Evolutionary conservation across 768 basidiomycete species (phyloP).

Genomic region (Calocybe indica): DNA sequence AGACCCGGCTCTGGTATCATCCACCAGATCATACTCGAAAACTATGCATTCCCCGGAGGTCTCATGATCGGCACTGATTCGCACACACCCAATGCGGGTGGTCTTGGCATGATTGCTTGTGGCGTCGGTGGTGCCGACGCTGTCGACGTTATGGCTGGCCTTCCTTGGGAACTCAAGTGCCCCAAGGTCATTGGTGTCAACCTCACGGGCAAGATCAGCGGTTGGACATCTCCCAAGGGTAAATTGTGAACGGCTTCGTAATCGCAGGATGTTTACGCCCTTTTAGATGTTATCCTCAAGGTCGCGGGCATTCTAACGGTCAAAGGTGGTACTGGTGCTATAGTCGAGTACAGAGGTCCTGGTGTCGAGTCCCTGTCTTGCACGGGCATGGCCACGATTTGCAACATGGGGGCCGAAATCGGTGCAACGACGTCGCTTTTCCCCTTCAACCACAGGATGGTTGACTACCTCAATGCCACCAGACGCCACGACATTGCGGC

Average conservation of each 20-base stretch:
- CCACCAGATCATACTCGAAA: conserved; percentile 98
- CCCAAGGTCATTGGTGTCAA: conserved; percentile 99
- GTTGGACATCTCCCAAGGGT: conserved; percentile 99
- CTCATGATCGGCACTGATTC: conserved; percentile 99
- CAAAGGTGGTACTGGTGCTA: conserved; percentile 98
- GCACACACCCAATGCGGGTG: conserved; percentile 98
- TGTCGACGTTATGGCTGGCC: conserved; percentile 96
- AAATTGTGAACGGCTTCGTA: conserved; percentile 9
- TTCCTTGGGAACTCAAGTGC: conserved; percentile 99
- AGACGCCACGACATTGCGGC: conserved; percentile 82
- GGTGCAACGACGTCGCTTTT: conserved; percentile 98
- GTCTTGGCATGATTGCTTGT: conserved; percentile 98
- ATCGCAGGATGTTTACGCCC: conserved; percentile 6
- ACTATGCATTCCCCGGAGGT: conserved; percentile 99
- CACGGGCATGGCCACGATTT: conserved; percentile 99
- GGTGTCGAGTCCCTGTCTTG: conserved; percentile 95
- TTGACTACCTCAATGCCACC: conserved; percentile 90
- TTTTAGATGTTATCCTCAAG: conserved; percentile 92
- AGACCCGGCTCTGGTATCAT: conserved; percentile 99
- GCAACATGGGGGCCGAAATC: conserved; percentile 99
- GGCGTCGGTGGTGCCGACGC: conserved; percentile 99
- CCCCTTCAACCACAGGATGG: conserved; percentile 98
- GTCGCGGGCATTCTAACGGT: conserved; percentile 98
- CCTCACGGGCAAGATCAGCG: conserved; percentile 88
- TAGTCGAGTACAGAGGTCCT: conserved; percentile 94